A percentile compares a stretch with the other conserved stretches of the same genome.
Conservation (phyloP, 129 eudicot species). For the Smallanthus sonchifolius region DNA sequence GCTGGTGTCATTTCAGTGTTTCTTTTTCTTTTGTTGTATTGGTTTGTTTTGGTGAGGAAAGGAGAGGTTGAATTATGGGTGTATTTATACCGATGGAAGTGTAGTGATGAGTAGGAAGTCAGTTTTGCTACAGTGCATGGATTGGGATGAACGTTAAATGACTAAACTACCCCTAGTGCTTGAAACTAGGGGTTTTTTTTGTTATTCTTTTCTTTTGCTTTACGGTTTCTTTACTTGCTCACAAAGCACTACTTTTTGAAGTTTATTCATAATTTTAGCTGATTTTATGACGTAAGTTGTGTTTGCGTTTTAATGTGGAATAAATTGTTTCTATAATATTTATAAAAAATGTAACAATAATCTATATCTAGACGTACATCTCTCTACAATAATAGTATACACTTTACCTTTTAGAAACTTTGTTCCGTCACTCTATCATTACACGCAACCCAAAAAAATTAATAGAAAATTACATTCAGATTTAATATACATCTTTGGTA, state of each 20-base stretch:
- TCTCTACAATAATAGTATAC: background rate
- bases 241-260: slow-evolving; percentile 32
- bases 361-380: background rate
- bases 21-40: background rate
- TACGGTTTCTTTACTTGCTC: slow-evolving; percentile 43
- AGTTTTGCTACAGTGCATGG: slow-evolving; percentile 32
- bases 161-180: slow-evolving; percentile 31
- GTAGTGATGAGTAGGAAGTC: background rate
- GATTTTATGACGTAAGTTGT: slow-evolving; percentile 8
- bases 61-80: slow-evolving; percentile 17
- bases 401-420: background rate
- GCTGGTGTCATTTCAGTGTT: slow-evolving; percentile 23
- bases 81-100: slow-evolving; percentile 30
- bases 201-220: slow-evolving; percentile 30
- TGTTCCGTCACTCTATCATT: background rate
- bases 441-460: background rate
- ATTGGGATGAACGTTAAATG: slow-evolving; percentile 18
- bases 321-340: background rate
- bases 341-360: background rate
- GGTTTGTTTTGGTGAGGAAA: slow-evolving; percentile 17
- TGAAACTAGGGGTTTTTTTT: slow-evolving; percentile 24
- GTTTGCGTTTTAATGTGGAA: background rate
- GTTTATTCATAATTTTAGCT: slow-evolving; percentile 18
- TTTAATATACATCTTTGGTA: background rate
- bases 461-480: background rate